A percentile compares a stretch with the other conserved stretches of the same genome.
These are phyloP conservation scores for Funneliformis caledonium DNA, from an alignment of 371 early-diverging fungal species.

Conservation along the genomic window DNA sequence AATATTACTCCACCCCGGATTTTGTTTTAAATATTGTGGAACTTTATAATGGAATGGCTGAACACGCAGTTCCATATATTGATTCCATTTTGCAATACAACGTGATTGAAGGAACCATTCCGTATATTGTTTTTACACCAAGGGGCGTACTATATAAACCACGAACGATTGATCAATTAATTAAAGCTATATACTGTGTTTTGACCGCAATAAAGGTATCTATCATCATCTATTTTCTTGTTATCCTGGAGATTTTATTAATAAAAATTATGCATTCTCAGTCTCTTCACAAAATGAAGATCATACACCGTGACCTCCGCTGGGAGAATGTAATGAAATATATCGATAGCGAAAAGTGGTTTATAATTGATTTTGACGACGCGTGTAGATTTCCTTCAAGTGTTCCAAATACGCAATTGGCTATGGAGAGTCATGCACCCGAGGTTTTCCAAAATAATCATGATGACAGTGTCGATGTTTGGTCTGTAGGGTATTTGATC, in stretches of 20 bases:
- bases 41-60: not conserved
- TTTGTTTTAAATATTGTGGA: not conserved
- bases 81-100: too few relatives aligned
- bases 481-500: constrained; percentile 10
- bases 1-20: not conserved
- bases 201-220: not conserved
- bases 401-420: not conserved
- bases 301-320: not conserved
- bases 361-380: not conserved
- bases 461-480: not conserved
- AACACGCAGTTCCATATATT: too few relatives aligned
- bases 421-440: not conserved
- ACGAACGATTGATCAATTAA: not conserved
- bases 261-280: too few relatives aligned
- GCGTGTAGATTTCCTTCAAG: not conserved
- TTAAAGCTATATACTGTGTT: not conserved
- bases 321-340: not conserved
- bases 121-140: constrained; percentile 15
- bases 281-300: not conserved
- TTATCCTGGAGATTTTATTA: not conserved
- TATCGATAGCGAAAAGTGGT: not conserved
- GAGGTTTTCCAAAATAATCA: not conserved
- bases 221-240: not conserved
- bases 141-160: not conserved
- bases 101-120: too few relatives aligned